Percentiles rank a stretch among this genome's conserved stretches.
Conservation (phyloP, 306 rosid genomes). For the Cucurbita argyrosperma region DNA sequence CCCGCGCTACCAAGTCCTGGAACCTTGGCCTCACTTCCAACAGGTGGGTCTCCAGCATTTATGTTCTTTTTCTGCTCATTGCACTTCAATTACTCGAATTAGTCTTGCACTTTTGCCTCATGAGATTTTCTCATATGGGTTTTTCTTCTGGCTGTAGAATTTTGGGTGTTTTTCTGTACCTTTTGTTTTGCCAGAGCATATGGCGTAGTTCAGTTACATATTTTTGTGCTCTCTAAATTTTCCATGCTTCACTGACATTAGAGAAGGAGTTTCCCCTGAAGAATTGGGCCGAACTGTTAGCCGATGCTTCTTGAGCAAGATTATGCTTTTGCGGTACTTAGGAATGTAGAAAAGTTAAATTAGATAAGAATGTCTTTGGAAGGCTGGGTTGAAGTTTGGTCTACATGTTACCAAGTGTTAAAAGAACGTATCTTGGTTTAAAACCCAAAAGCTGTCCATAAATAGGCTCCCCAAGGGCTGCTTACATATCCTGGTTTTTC, state of each 20-base stretch:
- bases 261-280: neutral
- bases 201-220: neutral
- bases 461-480: neutral
- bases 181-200: neutral
- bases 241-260: neutral
- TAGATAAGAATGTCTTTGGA: neutral
- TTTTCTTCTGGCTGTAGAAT: neutral
- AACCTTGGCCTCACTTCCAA: conserved; percentile 29
- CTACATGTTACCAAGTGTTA: neutral
- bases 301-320: neutral
- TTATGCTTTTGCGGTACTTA: neutral
- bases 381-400: neutral
- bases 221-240: neutral
- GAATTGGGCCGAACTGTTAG: neutral
- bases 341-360: neutral
- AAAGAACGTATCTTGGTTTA: neutral
- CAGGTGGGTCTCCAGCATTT: conserved; percentile 25
- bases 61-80: neutral
- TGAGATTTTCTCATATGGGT: neutral
- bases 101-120: neutral
- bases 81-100: neutral
- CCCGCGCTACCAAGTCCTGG: conserved; percentile 18
- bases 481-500: neutral
- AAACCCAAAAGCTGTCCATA: neutral
- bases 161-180: neutral